These are phyloP conservation scores for Postia placenta DNA, from an alignment of 768 basidiomycete genomes.

Conservation along the genomic window DNA sequence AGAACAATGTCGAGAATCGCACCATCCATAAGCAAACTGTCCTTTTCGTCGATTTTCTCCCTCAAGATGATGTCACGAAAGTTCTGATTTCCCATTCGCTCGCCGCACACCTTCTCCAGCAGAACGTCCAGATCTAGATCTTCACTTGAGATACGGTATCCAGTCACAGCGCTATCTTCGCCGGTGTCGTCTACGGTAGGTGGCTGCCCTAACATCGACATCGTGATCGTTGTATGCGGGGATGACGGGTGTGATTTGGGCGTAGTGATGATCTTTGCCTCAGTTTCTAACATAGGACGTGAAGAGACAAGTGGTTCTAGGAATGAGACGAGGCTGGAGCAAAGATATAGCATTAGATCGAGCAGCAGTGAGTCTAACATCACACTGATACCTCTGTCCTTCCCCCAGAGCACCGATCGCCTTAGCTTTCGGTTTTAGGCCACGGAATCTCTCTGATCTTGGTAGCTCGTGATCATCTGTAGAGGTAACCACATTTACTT, in stretches of 20 bases:
- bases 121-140: constrained; percentile 4
- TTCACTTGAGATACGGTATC: constrained; percentile 11
- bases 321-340: constrained; percentile 35
- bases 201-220: constrained; percentile 31
- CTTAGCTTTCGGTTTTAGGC: too few species aligned
- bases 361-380: constrained; percentile 1
- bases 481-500: not conserved
- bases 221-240: constrained; percentile 15
- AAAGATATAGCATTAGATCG: not conserved
- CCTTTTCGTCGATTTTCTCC: constrained; percentile 50
- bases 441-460: constrained; percentile 43
- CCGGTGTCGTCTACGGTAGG: constrained; percentile 8
- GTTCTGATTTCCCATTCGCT: constrained; percentile 3
- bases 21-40: constrained; percentile 55
- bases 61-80: constrained; percentile 37
- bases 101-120: constrained; percentile 9
- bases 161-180: constrained; percentile 4
- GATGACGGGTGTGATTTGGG: constrained; percentile 21
- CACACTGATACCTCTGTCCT: constrained; percentile 3
- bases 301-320: constrained; percentile 26
- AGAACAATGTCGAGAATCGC: too few species aligned
- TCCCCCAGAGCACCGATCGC: too few species aligned
- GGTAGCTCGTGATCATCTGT: constrained; percentile 52
- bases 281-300: not conserved
- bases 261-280: constrained; percentile 13